Percentiles rank a stretch among this genome's conserved stretches.
These are phyloP conservation scores for Amaranthus cruentus DNA, from an alignment of 148 eudicot species.

Conservation along the genomic window DNA sequence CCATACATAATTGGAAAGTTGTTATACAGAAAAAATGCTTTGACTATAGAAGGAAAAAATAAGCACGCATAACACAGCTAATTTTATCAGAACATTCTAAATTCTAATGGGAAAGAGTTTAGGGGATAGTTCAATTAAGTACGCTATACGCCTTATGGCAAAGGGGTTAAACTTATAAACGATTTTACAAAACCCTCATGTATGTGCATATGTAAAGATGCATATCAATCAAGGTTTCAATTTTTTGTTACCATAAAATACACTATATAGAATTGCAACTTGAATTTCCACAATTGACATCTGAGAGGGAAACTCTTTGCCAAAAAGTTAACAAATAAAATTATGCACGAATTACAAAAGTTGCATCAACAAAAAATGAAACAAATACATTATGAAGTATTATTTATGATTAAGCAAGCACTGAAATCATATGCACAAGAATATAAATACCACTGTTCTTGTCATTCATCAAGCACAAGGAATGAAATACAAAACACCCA, in stretches of 20 bases:
- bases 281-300: neutral
- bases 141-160: too few species aligned
- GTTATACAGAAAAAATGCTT: too few species aligned
- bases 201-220: neutral
- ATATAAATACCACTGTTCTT: too few species aligned
- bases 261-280: neutral
- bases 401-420: too few species aligned
- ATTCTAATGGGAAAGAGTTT: too few species aligned
- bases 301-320: neutral
- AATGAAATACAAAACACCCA: neutral
- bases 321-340: neutral
- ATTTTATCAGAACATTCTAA: too few species aligned
- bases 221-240: neutral
- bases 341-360: neutral
- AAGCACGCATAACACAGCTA: too few species aligned
- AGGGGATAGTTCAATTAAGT: too few species aligned
- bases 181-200: neutral
- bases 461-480: neutral
- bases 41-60: too few species aligned
- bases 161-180: too few species aligned
- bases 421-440: too few species aligned
- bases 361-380: neutral
- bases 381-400: neutral
- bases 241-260: neutral
- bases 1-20: too few species aligned